Conservation (phyloP, 1,284 basidiomycete species). For the Sphaerobolus stellatus region DNA sequence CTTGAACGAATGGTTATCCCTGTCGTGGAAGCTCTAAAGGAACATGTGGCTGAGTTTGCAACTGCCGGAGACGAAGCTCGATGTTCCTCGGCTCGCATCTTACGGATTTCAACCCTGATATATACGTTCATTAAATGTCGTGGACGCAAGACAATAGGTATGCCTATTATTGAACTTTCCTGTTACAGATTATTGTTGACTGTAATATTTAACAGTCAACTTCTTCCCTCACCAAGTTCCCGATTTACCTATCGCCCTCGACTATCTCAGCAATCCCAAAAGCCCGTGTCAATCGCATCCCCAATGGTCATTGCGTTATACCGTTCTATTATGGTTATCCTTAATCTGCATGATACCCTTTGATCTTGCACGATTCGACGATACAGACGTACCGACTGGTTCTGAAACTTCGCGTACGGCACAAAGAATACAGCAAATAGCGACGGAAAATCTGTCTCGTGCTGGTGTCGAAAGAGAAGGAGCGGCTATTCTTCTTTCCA, state of each 20-base stretch:
- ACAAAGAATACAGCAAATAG: conserved; percentile 56
- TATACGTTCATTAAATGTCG: conserved; percentile 88
- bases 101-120: conserved; percentile 62
- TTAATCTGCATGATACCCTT: conserved; percentile 95
- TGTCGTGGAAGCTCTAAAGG: conserved; percentile 66
- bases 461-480: conserved; percentile 83
- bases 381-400: conserved; percentile 41
- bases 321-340: conserved; percentile 89
- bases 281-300: conserved; percentile 42
- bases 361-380: conserved; percentile 82
- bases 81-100: conserved; percentile 44
- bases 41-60: conserved; percentile 50
- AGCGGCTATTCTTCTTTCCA: conserved; percentile 70
- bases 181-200: background rate
- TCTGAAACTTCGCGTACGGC: conserved; percentile 40
- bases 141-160: conserved; percentile 91
- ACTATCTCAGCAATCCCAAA: conserved; percentile 57
- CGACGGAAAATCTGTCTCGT: conserved; percentile 58
- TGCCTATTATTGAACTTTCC: conserved; percentile 33
- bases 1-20: conserved; percentile 84
- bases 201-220: conserved; percentile 53
- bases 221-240: conserved; percentile 90
- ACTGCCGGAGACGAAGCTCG: conserved; percentile 27
- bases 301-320: conserved; percentile 83
- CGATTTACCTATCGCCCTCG: conserved; percentile 76